phyloP scores from a whole-genome alignment of 495 filamentous ascomycete genomes.

The Penicillium antarcticum region DNA sequence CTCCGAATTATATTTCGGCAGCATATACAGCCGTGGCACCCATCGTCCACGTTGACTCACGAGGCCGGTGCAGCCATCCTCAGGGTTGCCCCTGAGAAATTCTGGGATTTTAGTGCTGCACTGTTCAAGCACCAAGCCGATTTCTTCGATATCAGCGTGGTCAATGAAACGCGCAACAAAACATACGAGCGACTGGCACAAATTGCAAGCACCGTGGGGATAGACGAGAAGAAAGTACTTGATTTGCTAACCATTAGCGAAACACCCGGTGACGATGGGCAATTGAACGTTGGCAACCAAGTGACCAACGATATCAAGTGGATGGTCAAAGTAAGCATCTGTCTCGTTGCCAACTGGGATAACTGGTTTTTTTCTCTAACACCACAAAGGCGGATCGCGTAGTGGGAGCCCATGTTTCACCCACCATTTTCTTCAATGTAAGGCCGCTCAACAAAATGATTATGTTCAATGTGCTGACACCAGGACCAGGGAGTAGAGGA shows the following conservation, averaged over 20 bases:
- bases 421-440: slow-evolving; percentile 82
- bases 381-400: slow-evolving; percentile 55
- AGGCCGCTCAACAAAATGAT: slow-evolving; percentile 3
- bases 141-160: slow-evolving; percentile 80
- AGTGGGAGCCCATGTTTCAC: slow-evolving; percentile 81
- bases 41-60: slow-evolving; percentile 80
- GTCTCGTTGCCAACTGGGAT: not conserved
- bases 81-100: slow-evolving; percentile 60
- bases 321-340: slow-evolving; percentile 63
- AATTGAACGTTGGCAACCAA: slow-evolving; percentile 71
- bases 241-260: slow-evolving; percentile 61
- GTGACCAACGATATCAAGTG: slow-evolving; percentile 81
- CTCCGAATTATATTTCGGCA: slow-evolving; percentile 79
- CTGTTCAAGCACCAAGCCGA: slow-evolving; percentile 68
- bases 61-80: slow-evolving; percentile 82
- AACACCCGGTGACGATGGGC: slow-evolving; percentile 57
- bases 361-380: slow-evolving; percentile 8
- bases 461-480: slow-evolving; percentile 20
- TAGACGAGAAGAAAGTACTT: slow-evolving; percentile 63
- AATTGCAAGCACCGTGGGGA: slow-evolving; percentile 62
- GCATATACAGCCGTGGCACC: slow-evolving; percentile 96
- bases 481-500: slow-evolving; percentile 65
- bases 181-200: slow-evolving; percentile 77
- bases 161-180: slow-evolving; percentile 75
- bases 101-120: slow-evolving; percentile 71